Base-by-base conservation (phyloP, 768 basidiomycete species). In the Trametes cingulata region DNA sequence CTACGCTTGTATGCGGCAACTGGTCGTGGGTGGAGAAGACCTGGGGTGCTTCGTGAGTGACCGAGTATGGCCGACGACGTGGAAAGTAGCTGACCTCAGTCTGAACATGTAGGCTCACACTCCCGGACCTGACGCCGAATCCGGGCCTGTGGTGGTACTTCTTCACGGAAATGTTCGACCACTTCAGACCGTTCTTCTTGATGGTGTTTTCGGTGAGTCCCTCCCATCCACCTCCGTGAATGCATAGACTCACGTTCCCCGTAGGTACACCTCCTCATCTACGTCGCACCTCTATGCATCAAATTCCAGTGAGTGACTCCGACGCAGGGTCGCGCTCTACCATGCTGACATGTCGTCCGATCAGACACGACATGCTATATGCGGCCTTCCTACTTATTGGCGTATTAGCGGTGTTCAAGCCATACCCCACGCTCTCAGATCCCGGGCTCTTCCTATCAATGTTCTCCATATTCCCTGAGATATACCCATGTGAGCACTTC, bases 101-200 rank as follows among this genome's bases (percentile, higher is more conserved):
- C n/a, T 40, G 54, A n/a, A n/a, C 25, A 35, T 52, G 17, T 65
- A 98, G 95, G 46, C 68, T 97, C 22, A 83, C 82, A 19, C 83
- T 97, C 9, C 90, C 91, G 1, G 95, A 97, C 70, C 74, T 98
- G 62, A 95, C 93, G 9, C 96, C 97, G 0, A 98, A 95, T 66
- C 85, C 91, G 4, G 96, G 97, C 1, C 75, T 98, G 27, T 94
- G 94, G 91, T 98, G 96, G 96, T 98, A 98, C 73, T 98, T 98
- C 77, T 98, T 98, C 76, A 98, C 94, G 12, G 96, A 98, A 72
- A 98, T 98, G 91, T 99, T 99, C 64, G 96, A 98, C 70, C 91
- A 98, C 71, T 99, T 98, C 79, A 80, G 97, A 29, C 85, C 88
- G 4, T 98, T 98, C 76, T 99, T 97, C 80, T 77, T 98, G 33